Evolutionary conservation across 208 protist species (phyloP).

Genomic region (Wallacemonas sp.): DNA sequence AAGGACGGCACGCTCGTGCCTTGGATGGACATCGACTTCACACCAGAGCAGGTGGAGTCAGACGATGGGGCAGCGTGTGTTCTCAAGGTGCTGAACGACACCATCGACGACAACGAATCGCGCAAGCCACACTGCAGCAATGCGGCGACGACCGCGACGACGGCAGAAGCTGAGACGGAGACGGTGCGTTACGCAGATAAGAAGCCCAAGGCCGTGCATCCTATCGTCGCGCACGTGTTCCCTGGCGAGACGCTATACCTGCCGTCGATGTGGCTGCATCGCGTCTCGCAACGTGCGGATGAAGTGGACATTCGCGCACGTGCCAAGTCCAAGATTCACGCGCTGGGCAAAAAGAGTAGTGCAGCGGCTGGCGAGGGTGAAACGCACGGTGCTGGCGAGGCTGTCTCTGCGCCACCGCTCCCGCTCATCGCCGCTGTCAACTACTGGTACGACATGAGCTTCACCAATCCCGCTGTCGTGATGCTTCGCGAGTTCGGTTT

Average conservation of each 20-base stretch:
- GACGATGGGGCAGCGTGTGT: slow-evolving; percentile 25
- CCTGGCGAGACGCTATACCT: slow-evolving; percentile 91
- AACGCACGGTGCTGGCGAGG: not conserved
- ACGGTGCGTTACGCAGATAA: slow-evolving; percentile 12
- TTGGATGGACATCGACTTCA: slow-evolving; percentile 89
- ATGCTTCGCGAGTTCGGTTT: slow-evolving; percentile 85
- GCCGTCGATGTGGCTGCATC: slow-evolving; percentile 90
- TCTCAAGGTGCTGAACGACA: slow-evolving; percentile 18
- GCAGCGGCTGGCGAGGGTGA: not conserved
- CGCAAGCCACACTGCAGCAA: not conserved
- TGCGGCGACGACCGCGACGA: not conserved
- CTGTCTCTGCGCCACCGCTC: slow-evolving; percentile 29
- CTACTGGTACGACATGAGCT: slow-evolving; percentile 94
- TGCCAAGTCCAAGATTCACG: slow-evolving; percentile 15
- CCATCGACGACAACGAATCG: slow-evolving; percentile 33
- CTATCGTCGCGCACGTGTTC: slow-evolving; percentile 70
- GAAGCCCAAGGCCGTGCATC: slow-evolving; percentile 48
- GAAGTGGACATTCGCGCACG: slow-evolving; percentile 47
- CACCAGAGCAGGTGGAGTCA: slow-evolving; percentile 40
- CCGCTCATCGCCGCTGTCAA: slow-evolving; percentile 91
- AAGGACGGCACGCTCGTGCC: slow-evolving; percentile 71
- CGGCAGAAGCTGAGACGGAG: not conserved
- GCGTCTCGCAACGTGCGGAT: slow-evolving; percentile 86
- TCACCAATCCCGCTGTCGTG: slow-evolving; percentile 76
- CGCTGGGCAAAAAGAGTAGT: not conserved